Conservation (phyloP, 805 yeast species). For the Pichia exigua region DNA sequence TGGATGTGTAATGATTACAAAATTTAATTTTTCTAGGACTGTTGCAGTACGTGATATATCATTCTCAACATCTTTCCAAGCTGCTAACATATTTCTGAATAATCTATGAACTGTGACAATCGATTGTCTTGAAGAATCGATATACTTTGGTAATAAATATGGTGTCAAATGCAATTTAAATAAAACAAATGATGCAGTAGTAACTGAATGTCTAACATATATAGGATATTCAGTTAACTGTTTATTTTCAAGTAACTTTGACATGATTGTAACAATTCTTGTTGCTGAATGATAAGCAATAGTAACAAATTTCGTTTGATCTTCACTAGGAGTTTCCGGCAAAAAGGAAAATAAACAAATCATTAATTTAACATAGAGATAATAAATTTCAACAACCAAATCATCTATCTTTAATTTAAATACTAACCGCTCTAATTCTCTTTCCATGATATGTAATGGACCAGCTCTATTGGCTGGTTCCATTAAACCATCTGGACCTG, state of each 20-base stretch:
- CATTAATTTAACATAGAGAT: conserved; percentile 69
- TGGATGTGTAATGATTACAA: conserved; percentile 81
- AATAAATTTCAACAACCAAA: conserved; percentile 66
- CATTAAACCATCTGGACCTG: conserved; percentile 81
- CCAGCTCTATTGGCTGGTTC: conserved; percentile 80
- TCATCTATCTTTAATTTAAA: conserved; percentile 60
- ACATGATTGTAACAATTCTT: conserved; percentile 67
- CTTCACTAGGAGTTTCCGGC: conserved; percentile 84
- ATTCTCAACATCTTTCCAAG: conserved; percentile 86
- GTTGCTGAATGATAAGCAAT: conserved; percentile 78
- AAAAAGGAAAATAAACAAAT: conserved; percentile 84
- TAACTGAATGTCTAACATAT: conserved; percentile 77
- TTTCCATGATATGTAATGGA: conserved; percentile 63
- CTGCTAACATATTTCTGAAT: conserved; percentile 78
- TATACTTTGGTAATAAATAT: conserved; percentile 59
- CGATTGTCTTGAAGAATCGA: conserved; percentile 86
- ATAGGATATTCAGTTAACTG: conserved; percentile 80
- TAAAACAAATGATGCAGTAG: conserved; percentile 68
- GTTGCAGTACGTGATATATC: conserved; percentile 90
- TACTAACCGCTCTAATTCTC: conserved; percentile 69
- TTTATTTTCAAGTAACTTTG: conserved; percentile 58
- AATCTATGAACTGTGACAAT: conserved; percentile 88
- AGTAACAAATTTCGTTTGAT: conserved; percentile 77
- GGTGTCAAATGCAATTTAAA: conserved; percentile 81
- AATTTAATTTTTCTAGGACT: conserved; percentile 79